Conservation (phyloP, 2,329 filamentous ascomycete species). For the Aspergillus candidus region DNA sequence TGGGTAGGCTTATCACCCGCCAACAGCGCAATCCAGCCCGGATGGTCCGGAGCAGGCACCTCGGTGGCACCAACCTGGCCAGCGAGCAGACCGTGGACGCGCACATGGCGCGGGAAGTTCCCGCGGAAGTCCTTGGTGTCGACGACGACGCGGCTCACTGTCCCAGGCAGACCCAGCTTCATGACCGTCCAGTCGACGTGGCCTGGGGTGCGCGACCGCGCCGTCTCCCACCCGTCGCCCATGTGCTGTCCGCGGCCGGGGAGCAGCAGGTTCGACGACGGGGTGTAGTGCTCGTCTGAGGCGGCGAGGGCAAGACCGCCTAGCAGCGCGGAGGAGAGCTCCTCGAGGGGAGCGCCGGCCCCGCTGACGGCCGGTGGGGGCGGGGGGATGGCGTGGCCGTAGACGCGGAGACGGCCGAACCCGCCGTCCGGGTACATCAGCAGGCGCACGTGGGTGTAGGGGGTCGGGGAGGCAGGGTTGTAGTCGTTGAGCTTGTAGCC, state of each 20-base stretch:
- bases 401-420: constrained; percentile 38
- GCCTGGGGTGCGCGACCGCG: constrained; percentile 32
- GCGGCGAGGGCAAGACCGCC: constrained; percentile 36
- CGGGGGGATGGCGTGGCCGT: constrained; percentile 38
- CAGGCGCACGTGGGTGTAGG: constrained; percentile 39
- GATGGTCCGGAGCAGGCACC: constrained; percentile 29
- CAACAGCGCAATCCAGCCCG: constrained; percentile 34
- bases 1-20: constrained; percentile 32
- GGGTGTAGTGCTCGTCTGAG: constrained; percentile 40
- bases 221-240: constrained; percentile 43
- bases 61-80: constrained; percentile 11
- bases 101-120: constrained; percentile 38
- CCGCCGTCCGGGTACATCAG: constrained; percentile 44
- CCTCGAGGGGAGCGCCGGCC: constrained; percentile 22
- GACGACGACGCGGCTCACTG: constrained; percentile 34
- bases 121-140: constrained; percentile 44
- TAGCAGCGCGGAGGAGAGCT: constrained; percentile 37
- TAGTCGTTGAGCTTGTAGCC: constrained; percentile 34
- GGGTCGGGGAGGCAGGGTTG: constrained; percentile 20
- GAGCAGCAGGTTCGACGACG: constrained; percentile 35
- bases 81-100: constrained; percentile 31
- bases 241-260: constrained; percentile 41
- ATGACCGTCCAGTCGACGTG: constrained; percentile 41
- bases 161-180: constrained; percentile 35
- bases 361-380: constrained; percentile 10